These are phyloP conservation scores for Pichia pseudocactophila DNA, from an alignment of 805 yeast genomes.

Conservation along the genomic window DNA sequence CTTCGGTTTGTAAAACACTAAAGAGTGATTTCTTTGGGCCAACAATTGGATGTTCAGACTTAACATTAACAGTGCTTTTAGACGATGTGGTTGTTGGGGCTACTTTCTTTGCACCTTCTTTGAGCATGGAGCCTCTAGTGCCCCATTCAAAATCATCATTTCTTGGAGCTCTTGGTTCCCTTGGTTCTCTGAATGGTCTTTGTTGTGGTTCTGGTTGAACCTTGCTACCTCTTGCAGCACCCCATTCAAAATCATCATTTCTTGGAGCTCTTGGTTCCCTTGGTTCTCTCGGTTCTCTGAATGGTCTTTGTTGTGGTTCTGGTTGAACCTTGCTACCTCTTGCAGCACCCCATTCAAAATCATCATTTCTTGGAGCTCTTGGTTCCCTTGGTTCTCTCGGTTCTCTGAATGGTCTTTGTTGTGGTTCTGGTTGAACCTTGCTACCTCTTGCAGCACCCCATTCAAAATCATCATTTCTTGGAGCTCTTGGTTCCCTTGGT, in stretches of 20 bases:
- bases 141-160: conserved; percentile 38
- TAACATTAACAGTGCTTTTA: not conserved
- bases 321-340: conserved; percentile 9
- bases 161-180: conserved; percentile 12
- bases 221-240: conserved; percentile 31
- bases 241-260: conserved; percentile 36
- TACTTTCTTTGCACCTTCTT: conserved; percentile 11
- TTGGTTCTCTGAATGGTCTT: conserved; percentile 10
- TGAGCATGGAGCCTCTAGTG: conserved; percentile 17
- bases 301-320: conserved; percentile 21
- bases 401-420: conserved; percentile 10
- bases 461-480: conserved; percentile 38
- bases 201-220: conserved; percentile 24
- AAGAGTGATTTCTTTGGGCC: conserved; percentile 37
- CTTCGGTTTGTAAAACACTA: conserved; percentile 42
- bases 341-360: conserved; percentile 52
- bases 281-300: conserved; percentile 8
- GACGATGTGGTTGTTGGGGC: conserved; percentile 11
- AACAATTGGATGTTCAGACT: conserved; percentile 18
- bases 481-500: conserved; percentile 31
- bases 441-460: conserved; percentile 44
- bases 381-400: conserved; percentile 7
- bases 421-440: conserved; percentile 44
- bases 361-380: conserved; percentile 28
- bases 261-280: conserved; percentile 31